Evolutionary conservation across 2,329 filamentous ascomycete species (phyloP).

Genomic region (Ceratocystis colombiana): DNA sequence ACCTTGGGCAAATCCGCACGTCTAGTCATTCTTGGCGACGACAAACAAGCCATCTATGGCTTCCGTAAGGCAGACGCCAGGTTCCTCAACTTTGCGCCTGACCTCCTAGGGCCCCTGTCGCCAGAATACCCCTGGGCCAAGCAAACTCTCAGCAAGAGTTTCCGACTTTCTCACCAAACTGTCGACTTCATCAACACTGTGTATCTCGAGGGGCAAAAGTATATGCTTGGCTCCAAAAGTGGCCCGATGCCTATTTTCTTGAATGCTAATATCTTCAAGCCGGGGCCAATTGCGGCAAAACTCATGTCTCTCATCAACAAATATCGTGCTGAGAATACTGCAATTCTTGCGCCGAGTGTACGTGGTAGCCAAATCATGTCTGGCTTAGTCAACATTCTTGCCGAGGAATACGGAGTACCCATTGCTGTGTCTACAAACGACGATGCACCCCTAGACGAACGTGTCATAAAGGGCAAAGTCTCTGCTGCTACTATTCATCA

Average conservation of each 20-base stretch:
- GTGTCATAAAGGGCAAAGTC: slow-evolving; percentile 30
- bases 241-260: slow-evolving; percentile 31
- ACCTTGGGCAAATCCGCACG: slow-evolving; percentile 25
- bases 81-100: slow-evolving; percentile 29
- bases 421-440: slow-evolving; percentile 29
- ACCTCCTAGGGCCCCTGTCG: slow-evolving; percentile 27
- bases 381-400: slow-evolving; percentile 13
- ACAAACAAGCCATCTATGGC: slow-evolving; percentile 31
- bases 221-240: slow-evolving; percentile 30
- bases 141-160: slow-evolving; percentile 29
- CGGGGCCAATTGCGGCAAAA: slow-evolving; percentile 24
- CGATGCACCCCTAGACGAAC: slow-evolving; percentile 28
- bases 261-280: slow-evolving; percentile 24
- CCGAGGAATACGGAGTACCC: slow-evolving; percentile 26
- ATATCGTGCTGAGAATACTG: slow-evolving; percentile 27
- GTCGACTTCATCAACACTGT: slow-evolving; percentile 30
- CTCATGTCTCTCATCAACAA: slow-evolving; percentile 27
- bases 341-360: slow-evolving; percentile 18
- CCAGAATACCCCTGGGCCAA: slow-evolving; percentile 27
- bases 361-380: not conserved
- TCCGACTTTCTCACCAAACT: slow-evolving; percentile 29
- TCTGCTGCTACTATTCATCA: slow-evolving; percentile 32
- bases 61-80: slow-evolving; percentile 31
- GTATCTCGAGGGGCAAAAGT: slow-evolving; percentile 29
- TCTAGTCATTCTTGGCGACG: slow-evolving; percentile 31